Percentiles rank a stretch among this genome's conserved stretches.
These are phyloP conservation scores for Lenwebbia sp. DNA, from an alignment of 345 rosid genomes.

Conservation along the genomic window DNA sequence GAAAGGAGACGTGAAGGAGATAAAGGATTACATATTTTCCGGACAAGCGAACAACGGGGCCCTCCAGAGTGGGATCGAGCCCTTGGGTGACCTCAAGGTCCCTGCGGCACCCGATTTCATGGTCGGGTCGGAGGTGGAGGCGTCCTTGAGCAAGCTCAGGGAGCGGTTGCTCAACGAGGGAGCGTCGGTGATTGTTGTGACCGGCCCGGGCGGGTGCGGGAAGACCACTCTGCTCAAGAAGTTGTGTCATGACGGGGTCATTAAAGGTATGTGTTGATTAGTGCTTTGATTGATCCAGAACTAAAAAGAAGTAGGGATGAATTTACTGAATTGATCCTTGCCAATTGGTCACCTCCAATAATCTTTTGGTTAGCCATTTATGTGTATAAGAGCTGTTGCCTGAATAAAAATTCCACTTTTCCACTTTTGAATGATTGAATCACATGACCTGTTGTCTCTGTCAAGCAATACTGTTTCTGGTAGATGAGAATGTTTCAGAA, in stretches of 20 bases:
- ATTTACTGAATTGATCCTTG: too few relatives aligned
- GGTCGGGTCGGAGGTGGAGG: not conserved
- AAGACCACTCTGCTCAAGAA: not conserved
- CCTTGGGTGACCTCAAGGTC: not conserved
- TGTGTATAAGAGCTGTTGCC: not conserved
- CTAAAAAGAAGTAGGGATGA: not conserved
- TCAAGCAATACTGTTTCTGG: too few relatives aligned
- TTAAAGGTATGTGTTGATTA: not conserved
- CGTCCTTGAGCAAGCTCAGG: not conserved
- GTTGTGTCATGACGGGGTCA: not conserved
- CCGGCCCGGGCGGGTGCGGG: not conserved
- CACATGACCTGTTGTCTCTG: too few relatives aligned
- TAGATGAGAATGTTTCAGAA: too few relatives aligned
- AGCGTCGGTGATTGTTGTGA: not conserved
- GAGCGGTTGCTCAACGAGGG: not conserved
- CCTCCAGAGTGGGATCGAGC: not conserved
- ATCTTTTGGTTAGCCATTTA: not conserved
- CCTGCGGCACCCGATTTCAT: not conserved
- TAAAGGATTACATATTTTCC: not conserved
- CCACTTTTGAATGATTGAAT: too few relatives aligned
- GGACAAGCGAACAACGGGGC: accelerated
- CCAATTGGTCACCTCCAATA: not conserved
- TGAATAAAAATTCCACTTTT: too few relatives aligned
- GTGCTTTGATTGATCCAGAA: not conserved
- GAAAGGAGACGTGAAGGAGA: too few relatives aligned